A percentile compares a stretch with the other conserved stretches of the same genome.
Conservation (phyloP, 2,329 filamentous ascomycete genomes). For the Fusarium tricinctum region DNA sequence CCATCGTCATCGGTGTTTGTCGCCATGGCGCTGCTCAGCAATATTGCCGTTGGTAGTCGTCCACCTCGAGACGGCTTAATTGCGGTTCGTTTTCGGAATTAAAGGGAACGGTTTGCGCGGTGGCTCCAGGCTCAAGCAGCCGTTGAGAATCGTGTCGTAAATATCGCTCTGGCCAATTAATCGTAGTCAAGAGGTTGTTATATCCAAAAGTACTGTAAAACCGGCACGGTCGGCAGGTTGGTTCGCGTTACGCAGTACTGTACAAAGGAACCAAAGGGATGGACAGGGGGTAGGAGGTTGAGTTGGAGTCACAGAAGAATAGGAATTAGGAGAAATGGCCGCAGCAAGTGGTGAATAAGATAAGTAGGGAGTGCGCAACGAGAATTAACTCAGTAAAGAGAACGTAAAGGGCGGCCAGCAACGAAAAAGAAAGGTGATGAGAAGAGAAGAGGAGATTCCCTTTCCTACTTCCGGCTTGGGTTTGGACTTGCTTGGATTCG, state of each 20-base stretch:
- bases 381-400: slow-evolving; percentile 29
- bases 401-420: slow-evolving; percentile 36
- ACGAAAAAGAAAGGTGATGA: slow-evolving; percentile 44
- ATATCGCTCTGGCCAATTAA: slow-evolving; percentile 16
- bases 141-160: slow-evolving; percentile 19
- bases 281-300: slow-evolving; percentile 28
- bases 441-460: slow-evolving; percentile 41
- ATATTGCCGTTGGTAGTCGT: slow-evolving; percentile 36
- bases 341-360: slow-evolving; percentile 26
- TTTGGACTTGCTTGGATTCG: slow-evolving; percentile 15
- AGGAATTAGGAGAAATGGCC: slow-evolving; percentile 29
- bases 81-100: slow-evolving; percentile 14
- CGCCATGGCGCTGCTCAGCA: slow-evolving; percentile 48
- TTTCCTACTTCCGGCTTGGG: slow-evolving; percentile 41
- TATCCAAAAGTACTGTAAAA: slow-evolving; percentile 32
- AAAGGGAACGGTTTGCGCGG: slow-evolving; percentile 26
- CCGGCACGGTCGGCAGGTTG: slow-evolving; percentile 47
- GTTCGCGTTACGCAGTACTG: slow-evolving; percentile 47
- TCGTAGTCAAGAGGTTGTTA: slow-evolving; percentile 32
- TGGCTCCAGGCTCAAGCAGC: slow-evolving; percentile 9
- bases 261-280: slow-evolving; percentile 45
- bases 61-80: slow-evolving; percentile 31
- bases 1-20: slow-evolving; percentile 57
- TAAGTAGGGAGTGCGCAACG: slow-evolving; percentile 31
- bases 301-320: slow-evolving; percentile 32